Base-by-base conservation (phyloP, 179 eudicot species). In the Drosera spatulata region DNA sequence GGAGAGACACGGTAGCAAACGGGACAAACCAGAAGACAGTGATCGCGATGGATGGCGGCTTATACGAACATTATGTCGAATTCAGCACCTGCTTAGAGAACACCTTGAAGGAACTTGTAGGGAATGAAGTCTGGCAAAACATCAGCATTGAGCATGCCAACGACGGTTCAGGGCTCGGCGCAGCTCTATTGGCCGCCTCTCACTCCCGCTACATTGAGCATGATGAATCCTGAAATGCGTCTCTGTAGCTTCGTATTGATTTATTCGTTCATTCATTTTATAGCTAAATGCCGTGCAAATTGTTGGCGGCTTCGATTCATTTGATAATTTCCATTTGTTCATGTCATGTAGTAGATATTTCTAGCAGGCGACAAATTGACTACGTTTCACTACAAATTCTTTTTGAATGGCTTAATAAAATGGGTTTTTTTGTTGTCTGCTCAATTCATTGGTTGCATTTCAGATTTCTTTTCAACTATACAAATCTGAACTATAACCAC, bases 1-100 rank as follows among this genome's bases (percentile, higher is more conserved):
- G 87, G 10, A 79, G 86, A 42, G 96, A 84, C 61, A 72, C 73
- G 15, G 3, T 33, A 6, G 44, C 48, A 41, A 67, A 67, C 8
- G 53, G 53, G n/a, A 61, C 66, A 62, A 71, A 65, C 74, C 74
- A 70, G 70, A 77, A 78, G 77, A 74, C 91, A 1, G 95, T 80
- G 7, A 71, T 91, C 60, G 91, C 91, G 10, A 73, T 91, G 59
- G 96, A 88, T 39, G 98, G 96, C 39, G 89, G 82, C 5, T 56
- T 88, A 41, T 88, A 80, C 38, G 86, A 86, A 66, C 88, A 77
- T 54, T 77, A 73, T 60, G 41, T 70, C 4, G 70, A 73, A 71
- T 73, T 73, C 75, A 66, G 75, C 2, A 63, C 67, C 39, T 77
- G 68, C 64, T 67, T 73, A 56, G 78, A 77, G 58, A 50, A 51